Percentiles rank a stretch among this genome's conserved stretches.
These are phyloP conservation scores for Daedaleopsis sinensis DNA, from an alignment of 768 basidiomycete species.

Conservation along the genomic window DNA sequence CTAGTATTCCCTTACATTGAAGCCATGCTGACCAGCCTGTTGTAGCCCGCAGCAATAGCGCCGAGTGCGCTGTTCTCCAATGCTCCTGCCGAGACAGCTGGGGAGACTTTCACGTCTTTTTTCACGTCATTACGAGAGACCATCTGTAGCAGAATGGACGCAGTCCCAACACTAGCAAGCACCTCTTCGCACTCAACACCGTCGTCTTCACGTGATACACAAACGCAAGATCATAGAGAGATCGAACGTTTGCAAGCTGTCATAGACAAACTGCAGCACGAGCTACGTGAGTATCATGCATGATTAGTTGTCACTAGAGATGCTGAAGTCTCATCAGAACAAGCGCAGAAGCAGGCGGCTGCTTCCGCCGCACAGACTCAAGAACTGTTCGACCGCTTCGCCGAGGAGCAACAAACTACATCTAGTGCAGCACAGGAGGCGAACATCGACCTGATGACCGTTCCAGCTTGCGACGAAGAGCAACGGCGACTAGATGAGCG, in stretches of 20 bases:
- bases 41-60: constrained; percentile 30
- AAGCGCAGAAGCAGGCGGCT: constrained; percentile 48
- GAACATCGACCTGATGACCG: constrained; percentile 56
- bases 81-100: constrained; percentile 27
- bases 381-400: constrained; percentile 58
- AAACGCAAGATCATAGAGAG: constrained; percentile 33
- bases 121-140: constrained; percentile 30
- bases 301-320: not conserved
- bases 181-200: constrained; percentile 12
- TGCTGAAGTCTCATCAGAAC: constrained; percentile 35
- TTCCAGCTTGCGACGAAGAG: constrained; percentile 57
- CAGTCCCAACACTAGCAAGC: constrained; percentile 9
- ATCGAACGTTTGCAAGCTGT: constrained; percentile 51
- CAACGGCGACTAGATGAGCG: constrained; percentile 54
- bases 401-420: constrained; percentile 43
- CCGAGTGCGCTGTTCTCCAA: constrained; percentile 30
- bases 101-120: constrained; percentile 28
- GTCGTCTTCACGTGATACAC: not conserved
- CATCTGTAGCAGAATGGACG: constrained; percentile 12
- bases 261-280: constrained; percentile 53
- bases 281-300: constrained; percentile 52
- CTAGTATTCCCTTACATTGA: constrained; percentile 30
- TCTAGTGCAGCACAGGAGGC: constrained; percentile 41
- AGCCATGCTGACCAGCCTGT: constrained; percentile 28
- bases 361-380: constrained; percentile 37